Base-by-base conservation (phyloP, 1,284 basidiomycete genomes). In the Peniophora sp. region DNA sequence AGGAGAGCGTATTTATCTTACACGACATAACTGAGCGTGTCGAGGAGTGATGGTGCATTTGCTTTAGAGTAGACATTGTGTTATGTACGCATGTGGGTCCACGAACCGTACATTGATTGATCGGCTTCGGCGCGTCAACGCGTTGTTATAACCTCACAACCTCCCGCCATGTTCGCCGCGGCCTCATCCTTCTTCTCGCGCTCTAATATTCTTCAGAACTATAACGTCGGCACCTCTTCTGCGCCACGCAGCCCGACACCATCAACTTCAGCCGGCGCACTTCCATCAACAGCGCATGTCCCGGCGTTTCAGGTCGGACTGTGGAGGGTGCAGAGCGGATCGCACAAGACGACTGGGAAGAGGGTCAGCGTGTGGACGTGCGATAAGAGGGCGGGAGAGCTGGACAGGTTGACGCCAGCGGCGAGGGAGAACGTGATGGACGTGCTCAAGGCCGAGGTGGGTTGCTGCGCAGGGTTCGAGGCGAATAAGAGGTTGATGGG, bases 111-210 rank as follows among this genome's bases (percentile, higher is more conserved):
- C 27, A 32, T 12, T 32, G 27, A 32, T 32, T 12, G 27, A 32
- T 12, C 6, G 5, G 27, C 27, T 32, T 32, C 27, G 12, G 27
- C 27, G 27, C 6, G 6, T 12, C 27, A 32, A 32, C n/a, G n/a
- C n/a, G n/a, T n/a, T n/a, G 27, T 32, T 12, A 6, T 6, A 32
- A 32, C 27, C 12, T 12, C 12, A 12, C 27, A 32, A 32, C 27
- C 8, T n/a, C 3, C 12, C 47, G 55, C 49, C 43, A 90, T 93
- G 85, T 75, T 97, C 57, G 91, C 93, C 12, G 94, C 88, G 24
- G 93, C 93, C 14, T 87, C 88, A 5, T 93, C 90, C 11, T 90
- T 96, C 66, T 94, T 97, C 63, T 79, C 82, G 44, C 82, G 94
- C 44, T 88, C 92, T 3, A 85, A 87, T 47, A 89, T 95, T 50